These are phyloP conservation scores for Phytophthora pisi DNA, from an alignment of 352 stramenopile species.

Conservation along the genomic window DNA sequence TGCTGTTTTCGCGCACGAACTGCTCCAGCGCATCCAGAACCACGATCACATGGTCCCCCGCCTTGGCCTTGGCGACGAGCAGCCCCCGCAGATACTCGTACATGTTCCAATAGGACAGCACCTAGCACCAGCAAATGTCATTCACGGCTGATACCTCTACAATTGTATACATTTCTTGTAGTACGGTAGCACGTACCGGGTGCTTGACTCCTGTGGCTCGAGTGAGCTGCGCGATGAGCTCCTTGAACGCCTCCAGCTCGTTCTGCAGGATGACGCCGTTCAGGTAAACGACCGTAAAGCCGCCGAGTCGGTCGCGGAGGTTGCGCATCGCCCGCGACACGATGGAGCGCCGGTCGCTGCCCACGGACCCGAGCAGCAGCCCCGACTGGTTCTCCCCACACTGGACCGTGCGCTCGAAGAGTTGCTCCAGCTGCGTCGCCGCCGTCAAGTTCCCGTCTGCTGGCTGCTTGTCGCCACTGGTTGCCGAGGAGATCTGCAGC, in stretches of 20 bases:
- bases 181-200: conserved; percentile 32
- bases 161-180: neutral
- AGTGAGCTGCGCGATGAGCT: conserved; percentile 76
- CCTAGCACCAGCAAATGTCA: conserved; percentile 24
- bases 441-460: conserved; percentile 7
- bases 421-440: conserved; percentile 50
- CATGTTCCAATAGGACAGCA: conserved; percentile 84
- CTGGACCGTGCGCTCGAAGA: conserved; percentile 74
- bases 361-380: conserved; percentile 66
- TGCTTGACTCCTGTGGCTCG: conserved; percentile 64
- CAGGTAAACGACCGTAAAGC: conserved; percentile 74
- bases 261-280: conserved; percentile 83
- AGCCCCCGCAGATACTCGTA: conserved; percentile 82
- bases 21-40: conserved; percentile 80
- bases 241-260: conserved; percentile 87
- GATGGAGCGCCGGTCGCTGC: conserved; percentile 55
- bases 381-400: conserved; percentile 82
- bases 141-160: neutral
- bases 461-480: neutral
- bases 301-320: conserved; percentile 41
- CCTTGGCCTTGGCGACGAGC: conserved; percentile 54
- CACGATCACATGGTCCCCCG: conserved; percentile 65
- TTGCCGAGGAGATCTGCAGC: neutral
- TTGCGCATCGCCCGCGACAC: conserved; percentile 57
- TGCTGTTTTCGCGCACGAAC: conserved; percentile 67